Evolutionary conservation across 1,284 basidiomycete genomes (phyloP).

Genomic region (Leccinum subfulvum): DNA sequence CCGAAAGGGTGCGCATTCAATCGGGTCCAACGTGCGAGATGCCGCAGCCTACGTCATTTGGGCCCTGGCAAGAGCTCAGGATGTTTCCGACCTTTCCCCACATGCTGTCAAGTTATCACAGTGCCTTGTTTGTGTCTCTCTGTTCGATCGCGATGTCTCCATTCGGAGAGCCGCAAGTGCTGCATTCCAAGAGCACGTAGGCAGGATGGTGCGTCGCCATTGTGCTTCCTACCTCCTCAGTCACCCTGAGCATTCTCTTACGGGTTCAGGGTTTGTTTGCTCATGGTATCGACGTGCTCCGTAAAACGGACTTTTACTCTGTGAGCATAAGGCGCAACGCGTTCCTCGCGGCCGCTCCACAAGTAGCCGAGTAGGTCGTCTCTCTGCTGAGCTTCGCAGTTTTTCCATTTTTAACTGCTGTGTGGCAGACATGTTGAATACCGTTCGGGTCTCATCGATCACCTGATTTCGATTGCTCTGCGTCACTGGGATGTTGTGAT

Average conservation of each 20-base stretch:
- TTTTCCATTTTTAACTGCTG: slow-evolving; percentile 6
- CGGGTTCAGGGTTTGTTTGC: slow-evolving; percentile 75
- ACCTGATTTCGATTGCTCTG: slow-evolving; percentile 74
- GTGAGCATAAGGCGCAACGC: slow-evolving; percentile 85
- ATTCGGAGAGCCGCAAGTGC: slow-evolving; percentile 97
- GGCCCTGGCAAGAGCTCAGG: slow-evolving; percentile 84
- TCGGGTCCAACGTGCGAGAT: slow-evolving; percentile 94
- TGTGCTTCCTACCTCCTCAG: slow-evolving; percentile 9
- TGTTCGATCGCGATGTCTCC: slow-evolving; percentile 92
- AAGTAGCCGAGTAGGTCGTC: slow-evolving; percentile 74
- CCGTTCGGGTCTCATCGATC: slow-evolving; percentile 66
- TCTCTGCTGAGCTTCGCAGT: slow-evolving; percentile 5
- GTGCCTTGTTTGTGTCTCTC: slow-evolving; percentile 72
- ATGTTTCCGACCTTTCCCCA: slow-evolving; percentile 57
- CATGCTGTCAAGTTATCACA: slow-evolving; percentile 69
- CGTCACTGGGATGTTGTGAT: slow-evolving; percentile 90
- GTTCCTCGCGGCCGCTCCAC: slow-evolving; percentile 80
- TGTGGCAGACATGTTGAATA: slow-evolving; percentile 66
- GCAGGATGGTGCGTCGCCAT: slow-evolving; percentile 70
- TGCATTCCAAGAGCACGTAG: slow-evolving; percentile 96
- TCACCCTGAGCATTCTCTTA: slow-evolving; percentile 15
- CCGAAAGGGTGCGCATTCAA: slow-evolving; percentile 86
- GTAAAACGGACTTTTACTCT: slow-evolving; percentile 92
- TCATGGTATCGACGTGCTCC: slow-evolving; percentile 90
- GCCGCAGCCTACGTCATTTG: slow-evolving; percentile 94